Evolutionary conservation across 148 eudicot genomes (phyloP).

Genomic region (Polygonum aviculare): DNA sequence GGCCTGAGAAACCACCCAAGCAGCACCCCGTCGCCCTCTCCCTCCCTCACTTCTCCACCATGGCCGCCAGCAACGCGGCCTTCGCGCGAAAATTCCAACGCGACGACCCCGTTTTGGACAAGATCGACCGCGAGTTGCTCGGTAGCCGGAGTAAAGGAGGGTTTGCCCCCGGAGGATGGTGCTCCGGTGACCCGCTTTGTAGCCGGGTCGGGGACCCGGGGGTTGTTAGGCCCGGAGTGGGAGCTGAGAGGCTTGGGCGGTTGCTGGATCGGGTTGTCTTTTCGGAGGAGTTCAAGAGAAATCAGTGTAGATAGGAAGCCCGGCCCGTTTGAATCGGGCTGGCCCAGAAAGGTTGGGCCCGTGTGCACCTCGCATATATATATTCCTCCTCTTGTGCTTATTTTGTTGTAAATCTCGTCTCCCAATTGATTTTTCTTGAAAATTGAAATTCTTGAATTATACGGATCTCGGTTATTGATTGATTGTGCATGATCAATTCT

Average conservation of each 20-base stretch:
- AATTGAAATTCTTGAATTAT: not conserved
- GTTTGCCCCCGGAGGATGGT: conserved; percentile 91
- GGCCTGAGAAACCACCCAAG: conserved; percentile 67
- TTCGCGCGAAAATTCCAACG: conserved; percentile 71
- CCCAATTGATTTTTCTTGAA: not conserved
- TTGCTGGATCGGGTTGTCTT: conserved; percentile 40
- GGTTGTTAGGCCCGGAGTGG: conserved; percentile 58
- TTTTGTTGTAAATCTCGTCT: no score
- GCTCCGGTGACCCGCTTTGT: conserved; percentile 58
- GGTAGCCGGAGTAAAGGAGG: conserved; percentile 43
- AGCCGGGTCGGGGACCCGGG: conserved; percentile 49
- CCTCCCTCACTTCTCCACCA: conserved; percentile 39
- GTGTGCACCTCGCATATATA: no score
- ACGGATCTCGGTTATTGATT: no score
- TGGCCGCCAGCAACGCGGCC: conserved; percentile 62
- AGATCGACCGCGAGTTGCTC: conserved; percentile 54
- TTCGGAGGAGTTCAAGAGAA: conserved; percentile 23
- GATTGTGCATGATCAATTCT: no score
- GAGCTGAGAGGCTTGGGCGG: conserved; percentile 52
- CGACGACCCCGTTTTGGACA: conserved; percentile 55
- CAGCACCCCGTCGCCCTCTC: conserved; percentile 75
- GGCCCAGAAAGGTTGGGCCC: not conserved
- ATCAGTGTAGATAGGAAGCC: conserved; percentile 54
- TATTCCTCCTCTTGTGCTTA: no score
- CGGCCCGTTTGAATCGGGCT: not conserved